Conservation (phyloP, 805 yeast genomes). For the Zygosaccharomyces siamensis region DNA sequence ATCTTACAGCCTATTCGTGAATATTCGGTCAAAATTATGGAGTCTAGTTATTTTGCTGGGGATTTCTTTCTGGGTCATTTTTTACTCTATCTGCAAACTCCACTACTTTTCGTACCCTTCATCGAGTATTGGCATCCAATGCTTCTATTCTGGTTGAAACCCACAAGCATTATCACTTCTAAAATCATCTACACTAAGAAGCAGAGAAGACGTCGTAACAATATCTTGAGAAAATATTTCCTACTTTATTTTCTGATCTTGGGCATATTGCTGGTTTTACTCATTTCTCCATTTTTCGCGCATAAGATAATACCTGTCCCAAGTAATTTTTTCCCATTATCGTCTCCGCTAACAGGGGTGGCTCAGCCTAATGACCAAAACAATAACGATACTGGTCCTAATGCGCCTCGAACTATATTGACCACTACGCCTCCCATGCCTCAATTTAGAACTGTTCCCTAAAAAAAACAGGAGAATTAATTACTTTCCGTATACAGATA, state of each 20-base stretch:
- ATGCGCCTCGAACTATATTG: conserved; percentile 45
- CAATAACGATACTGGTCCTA: conserved; percentile 61
- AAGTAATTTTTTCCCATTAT: conserved; percentile 18
- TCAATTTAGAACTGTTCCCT: conserved; percentile 32
- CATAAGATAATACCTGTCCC: conserved; percentile 28
- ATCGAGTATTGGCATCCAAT: conserved; percentile 63
- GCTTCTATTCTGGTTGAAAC: conserved; percentile 63
- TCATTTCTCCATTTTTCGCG: conserved; percentile 47
- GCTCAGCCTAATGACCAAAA: conserved; percentile 58
- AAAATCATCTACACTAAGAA: conserved; percentile 38
- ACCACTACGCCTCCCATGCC: conserved; percentile 37
- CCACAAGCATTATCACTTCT: conserved; percentile 38
- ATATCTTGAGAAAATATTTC: conserved; percentile 43
- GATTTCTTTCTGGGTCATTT: conserved; percentile 60
- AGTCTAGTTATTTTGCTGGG: conserved; percentile 61
- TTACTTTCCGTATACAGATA: not conserved
- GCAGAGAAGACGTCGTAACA: conserved; percentile 38
- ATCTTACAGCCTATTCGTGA: conserved; percentile 64
- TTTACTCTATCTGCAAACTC: conserved; percentile 53
- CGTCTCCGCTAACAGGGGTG: conserved; percentile 35
- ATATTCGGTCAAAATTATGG: conserved; percentile 55
- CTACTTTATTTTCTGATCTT: conserved; percentile 43
- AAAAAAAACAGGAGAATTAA: conserved; percentile 7
- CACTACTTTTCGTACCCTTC: conserved; percentile 57
- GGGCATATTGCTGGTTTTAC: conserved; percentile 37